Evolutionary conservation across 2,329 filamentous ascomycete genomes (phyloP), one percentile per base, ranked within the genome.

Genomic region (Alternaria brassicicola): DNA sequence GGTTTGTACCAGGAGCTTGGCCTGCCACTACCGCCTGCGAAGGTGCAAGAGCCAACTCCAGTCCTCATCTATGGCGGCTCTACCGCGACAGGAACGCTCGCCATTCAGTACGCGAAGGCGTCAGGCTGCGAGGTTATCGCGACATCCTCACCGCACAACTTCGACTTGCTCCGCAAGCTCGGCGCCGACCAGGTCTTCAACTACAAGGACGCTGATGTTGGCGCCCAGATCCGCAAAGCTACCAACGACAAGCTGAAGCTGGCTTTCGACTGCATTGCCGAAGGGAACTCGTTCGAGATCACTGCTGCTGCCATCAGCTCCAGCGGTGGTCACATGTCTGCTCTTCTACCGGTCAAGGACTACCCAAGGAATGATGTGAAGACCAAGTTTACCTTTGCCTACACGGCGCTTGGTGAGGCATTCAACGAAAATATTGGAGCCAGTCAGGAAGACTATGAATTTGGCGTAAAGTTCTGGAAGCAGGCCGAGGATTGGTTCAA

Each of bases 61-160:
- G 64, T 85, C 17, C 66, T 85, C 12, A 80, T 85, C 52, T 84
- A 84, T 60, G 83, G 82, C 43, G 83, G 79, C 8, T 81, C 79
- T 36, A 83, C 81, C 2, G 82, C 82, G 17, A 84, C 82, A 0
- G 83, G 83, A 2, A 76, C 77, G 1, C 72, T 84, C 3, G 82
- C 82, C 6, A 77, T 85, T 26, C 83, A 84, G 63, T 83, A 74
- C 57, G 82, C 80, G 7, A 80, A 81, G 56, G 72, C 83, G 3
- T 77, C 78, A 12, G 79, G 79, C 23, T 72, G 69, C 47, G 67
- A 78, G 36, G 81, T 84, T 39, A 70, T 82, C 45, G 76, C 80
- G 6, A 83, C 81, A 15, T 79, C 79, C 55, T 83, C 81, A 1
- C 76, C 80, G 2, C 76, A 73, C 50, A 85, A 84, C 69, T 82